phyloP scores from a whole-genome alignment of 129 eudicot genomes.

The Escallonia herrerae region DNA sequence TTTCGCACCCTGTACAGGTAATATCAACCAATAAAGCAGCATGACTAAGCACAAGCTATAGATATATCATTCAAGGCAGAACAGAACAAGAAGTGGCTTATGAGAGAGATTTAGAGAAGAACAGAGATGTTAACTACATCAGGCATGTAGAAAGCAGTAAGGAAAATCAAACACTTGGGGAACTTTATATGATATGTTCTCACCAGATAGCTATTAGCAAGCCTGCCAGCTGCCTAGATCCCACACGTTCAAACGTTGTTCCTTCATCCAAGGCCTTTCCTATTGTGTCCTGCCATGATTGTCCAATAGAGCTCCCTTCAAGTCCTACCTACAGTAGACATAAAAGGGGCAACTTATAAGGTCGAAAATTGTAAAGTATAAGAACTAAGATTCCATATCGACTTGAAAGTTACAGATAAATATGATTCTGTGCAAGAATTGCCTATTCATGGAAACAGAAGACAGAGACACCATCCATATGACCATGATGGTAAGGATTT shows the following conservation, averaged over 20 bases:
- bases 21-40: conserved; percentile 1
- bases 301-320: conserved; percentile 96
- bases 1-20: conserved; percentile 66
- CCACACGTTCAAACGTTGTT: conserved; percentile 79
- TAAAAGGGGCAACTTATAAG: conserved; percentile 7
- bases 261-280: conserved; percentile 93
- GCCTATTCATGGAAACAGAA: neutral
- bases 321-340: conserved; percentile 80
- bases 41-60: too few species aligned
- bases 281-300: conserved; percentile 91
- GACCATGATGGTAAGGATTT: too few species aligned
- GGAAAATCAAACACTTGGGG: too few species aligned
- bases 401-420: too few species aligned
- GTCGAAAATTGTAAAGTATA: neutral
- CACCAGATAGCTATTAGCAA: conserved; percentile 95
- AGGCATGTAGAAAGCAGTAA: too few species aligned
- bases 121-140: too few species aligned
- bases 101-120: too few species aligned
- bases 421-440: neutral
- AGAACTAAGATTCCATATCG: neutral
- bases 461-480: neutral
- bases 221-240: conserved; percentile 88
- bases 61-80: too few species aligned
- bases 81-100: too few species aligned
- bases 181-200: neutral